phyloP scores from a whole-genome alignment of 139 green algal species.

The Limnomonas spitsbergensis region DNA sequence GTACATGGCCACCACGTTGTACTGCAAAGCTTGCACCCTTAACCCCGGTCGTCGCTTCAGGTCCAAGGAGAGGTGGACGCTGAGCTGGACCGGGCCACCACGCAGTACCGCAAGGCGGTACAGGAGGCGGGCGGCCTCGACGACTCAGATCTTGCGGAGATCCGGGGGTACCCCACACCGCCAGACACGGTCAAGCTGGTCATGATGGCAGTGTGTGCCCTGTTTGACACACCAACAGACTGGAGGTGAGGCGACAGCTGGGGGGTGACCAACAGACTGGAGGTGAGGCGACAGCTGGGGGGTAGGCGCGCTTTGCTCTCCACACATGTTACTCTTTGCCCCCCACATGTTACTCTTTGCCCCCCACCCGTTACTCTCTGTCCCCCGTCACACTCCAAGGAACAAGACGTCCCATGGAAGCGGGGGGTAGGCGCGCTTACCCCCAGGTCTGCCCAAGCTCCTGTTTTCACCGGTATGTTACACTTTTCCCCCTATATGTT shows the following conservation, averaged over 20 bases:
- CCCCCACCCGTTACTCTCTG: no score
- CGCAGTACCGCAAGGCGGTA: slow-evolving; percentile 24
- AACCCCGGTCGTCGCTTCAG: no score
- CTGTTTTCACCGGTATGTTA: no score
- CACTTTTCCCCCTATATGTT: no score
- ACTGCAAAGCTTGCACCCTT: no score
- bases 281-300: slow-evolving; percentile 19
- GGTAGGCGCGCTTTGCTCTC: not conserved
- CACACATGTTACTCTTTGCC: no score
- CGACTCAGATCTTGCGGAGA: slow-evolving; percentile 12
- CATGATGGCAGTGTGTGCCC: slow-evolving; percentile 39
- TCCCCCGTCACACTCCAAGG: no score
- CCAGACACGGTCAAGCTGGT: slow-evolving; percentile 34
- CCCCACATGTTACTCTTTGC: no score
- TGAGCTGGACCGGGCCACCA: slow-evolving; percentile 5
- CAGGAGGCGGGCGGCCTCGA: slow-evolving; percentile 23
- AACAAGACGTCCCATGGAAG: no score
- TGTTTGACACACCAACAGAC: slow-evolving; percentile 38
- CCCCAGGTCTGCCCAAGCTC: no score
- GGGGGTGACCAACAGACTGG: slow-evolving; percentile 31
- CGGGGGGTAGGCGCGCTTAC: no score
- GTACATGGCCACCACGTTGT: no score
- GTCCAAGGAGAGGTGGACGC: slow-evolving; percentile 31
- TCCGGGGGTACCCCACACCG: slow-evolving; percentile 34
- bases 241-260: slow-evolving; percentile 31